Conservation (phyloP, 176 grass and related monocot genomes). For the barley (Hordeum vulgare) region MorexV3_pseudomolecules_assembly NC_058522.1:577517317-577517816, state of each 20-base stretch:
- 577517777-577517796: not conserved
- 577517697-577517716: not conserved
- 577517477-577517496: not conserved
- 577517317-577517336: conserved; percentile 22
- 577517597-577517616: not conserved
- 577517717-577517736: not conserved
- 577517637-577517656: not conserved
- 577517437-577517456: not conserved
- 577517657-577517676: not conserved
- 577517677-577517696: not conserved
- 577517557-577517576: conserved; percentile 29
- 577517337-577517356: conserved; percentile 43
- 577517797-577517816: not conserved
- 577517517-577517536: not conserved
- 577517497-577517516: not conserved
- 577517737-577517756: not conserved
- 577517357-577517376: conserved; percentile 44
- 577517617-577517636: not conserved
- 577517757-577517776: not conserved
- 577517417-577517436: not conserved
- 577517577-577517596: not conserved
- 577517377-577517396: not conserved
- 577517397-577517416: not conserved
- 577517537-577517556: conserved; percentile 8
- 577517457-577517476: conserved; percentile 2